Evolutionary conservation across 164 flowering plant species (phyloP), one percentile per base, ranked within the genome.

Genomic region (Dillenia suffruticosa): DNA sequence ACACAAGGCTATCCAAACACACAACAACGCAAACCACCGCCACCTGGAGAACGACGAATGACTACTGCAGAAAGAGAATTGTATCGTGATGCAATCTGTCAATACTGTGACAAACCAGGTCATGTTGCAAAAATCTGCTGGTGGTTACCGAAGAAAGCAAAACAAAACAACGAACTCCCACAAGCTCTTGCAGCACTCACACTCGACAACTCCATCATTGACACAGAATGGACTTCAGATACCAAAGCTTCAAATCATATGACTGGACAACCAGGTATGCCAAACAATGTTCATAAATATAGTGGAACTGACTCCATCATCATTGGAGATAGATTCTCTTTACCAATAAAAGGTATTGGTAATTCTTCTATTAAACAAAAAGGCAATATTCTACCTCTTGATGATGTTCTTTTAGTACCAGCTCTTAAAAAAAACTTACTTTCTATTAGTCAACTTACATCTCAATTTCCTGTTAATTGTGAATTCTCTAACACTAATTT

Each of bases 361-460:
- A 8, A 57, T 14, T 57, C 59, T 44, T 43, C 48, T 0, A 57
- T 57, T 5, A 57, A 57, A 44, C 59, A 57, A 57, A 57, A 57
- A 8, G 45, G 17, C 15, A 57, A 14, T 43, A 5, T 16, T 48
- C 45, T 57, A 45, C 59, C 47, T 57, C 47, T 56, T 11, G 9
- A n/a, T 19, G 24, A 62, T 62, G 64, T 62, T 16, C 48, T 62
- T 5, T 40, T 62, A 3, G 67, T 63, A 19, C 67, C 67, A 9
- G 8, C 56, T 13, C 46, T 56, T 7, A 47, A 16, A 22, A 47
- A 49, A 56, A 56, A 56, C 32, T 16, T 56, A 47, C 32, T 64
- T 4, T 64, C 61, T 22, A 52, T 64, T 9, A 56, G 67, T 24
- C 59, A 64, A 19, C 40, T 65, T 11, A 65, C 62, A 8, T 24